Evolutionary conservation across 2,329 filamentous ascomycete species (phyloP).

Genomic region (Stenocarpella maydis): DNA sequence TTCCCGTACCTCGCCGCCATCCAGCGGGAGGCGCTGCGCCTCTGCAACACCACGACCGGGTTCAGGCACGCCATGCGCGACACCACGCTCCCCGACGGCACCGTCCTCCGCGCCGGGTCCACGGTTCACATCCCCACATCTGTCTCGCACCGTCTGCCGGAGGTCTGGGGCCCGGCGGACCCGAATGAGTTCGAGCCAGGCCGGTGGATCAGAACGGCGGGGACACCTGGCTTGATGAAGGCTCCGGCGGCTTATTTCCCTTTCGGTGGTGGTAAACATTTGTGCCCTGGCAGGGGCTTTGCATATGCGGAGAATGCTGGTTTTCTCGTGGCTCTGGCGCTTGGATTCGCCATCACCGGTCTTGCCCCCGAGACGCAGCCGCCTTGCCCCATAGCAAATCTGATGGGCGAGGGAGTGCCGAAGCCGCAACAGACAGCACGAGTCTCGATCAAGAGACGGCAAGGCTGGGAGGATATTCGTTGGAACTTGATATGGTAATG

Average conservation of each 20-base stretch:
- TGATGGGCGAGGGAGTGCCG: slow-evolving; percentile 3
- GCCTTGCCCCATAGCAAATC: neutral
- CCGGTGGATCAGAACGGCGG: neutral
- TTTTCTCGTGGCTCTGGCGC: neutral
- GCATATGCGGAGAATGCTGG: slow-evolving; percentile 5
- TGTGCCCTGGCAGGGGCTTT: neutral
- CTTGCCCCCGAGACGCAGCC: neutral
- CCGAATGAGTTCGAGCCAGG: slow-evolving; percentile 3
- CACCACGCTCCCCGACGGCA: slow-evolving; percentile 6
- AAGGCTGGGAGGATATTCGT: slow-evolving; percentile 6
- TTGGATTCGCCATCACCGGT: slow-evolving; percentile 2
- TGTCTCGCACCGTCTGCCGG: neutral
- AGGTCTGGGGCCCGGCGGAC: slow-evolving; percentile 1
- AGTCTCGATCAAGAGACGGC: neutral
- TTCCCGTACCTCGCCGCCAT: slow-evolving; percentile 6
- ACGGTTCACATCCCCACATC: neutral
- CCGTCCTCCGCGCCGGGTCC: neutral
- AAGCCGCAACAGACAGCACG: neutral
- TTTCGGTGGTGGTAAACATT: neutral
- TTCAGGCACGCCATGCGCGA: slow-evolving; percentile 4
- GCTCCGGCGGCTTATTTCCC: slow-evolving; percentile 4
- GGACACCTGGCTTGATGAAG: neutral
- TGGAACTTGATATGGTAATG: slow-evolving; percentile 4
- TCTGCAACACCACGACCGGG: slow-evolving; percentile 8
- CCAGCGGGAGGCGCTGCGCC: slow-evolving; percentile 10